These are phyloP conservation scores for Penicillium nucicola DNA, from an alignment of 495 filamentous ascomycete genomes.

Conservation along the genomic window DNA sequence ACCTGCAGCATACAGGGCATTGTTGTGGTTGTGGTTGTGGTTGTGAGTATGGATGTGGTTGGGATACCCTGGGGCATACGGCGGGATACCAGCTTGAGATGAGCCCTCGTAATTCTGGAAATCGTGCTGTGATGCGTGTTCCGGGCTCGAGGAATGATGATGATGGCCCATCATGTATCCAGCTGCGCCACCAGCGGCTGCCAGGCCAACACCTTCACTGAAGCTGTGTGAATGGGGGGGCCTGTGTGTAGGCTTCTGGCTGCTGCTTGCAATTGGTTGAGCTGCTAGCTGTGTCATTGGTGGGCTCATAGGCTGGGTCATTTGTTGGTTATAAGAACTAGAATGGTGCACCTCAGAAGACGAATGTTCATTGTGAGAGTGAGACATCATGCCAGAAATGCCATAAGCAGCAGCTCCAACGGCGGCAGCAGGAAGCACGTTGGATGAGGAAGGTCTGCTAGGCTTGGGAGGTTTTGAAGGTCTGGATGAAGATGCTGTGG, in stretches of 20 bases:
- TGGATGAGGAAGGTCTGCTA: slow-evolving; percentile 25
- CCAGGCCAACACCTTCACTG: slow-evolving; percentile 37
- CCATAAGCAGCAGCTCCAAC: slow-evolving; percentile 27
- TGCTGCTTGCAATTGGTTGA: slow-evolving; percentile 9
- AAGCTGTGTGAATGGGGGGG: slow-evolving; percentile 34
- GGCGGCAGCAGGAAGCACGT: slow-evolving; percentile 20
- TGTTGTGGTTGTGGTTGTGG: slow-evolving; percentile 13
- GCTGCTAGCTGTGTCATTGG: not conserved
- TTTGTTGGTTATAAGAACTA: slow-evolving; percentile 10
- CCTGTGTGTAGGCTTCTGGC: slow-evolving; percentile 9
- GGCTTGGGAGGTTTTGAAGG: slow-evolving; percentile 29
- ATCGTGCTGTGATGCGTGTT: slow-evolving; percentile 26
- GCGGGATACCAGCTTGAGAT: slow-evolving; percentile 24
- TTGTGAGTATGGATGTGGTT: slow-evolving; percentile 9
- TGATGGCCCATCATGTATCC: slow-evolving; percentile 47
- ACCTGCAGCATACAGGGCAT: slow-evolving; percentile 45
- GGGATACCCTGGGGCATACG: slow-evolving; percentile 24
- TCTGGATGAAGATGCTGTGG: slow-evolving; percentile 15
- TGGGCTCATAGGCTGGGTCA: not conserved
- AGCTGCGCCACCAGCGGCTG: slow-evolving; percentile 46
- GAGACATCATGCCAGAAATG: slow-evolving; percentile 17
- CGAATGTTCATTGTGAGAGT: slow-evolving; percentile 11
- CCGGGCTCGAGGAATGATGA: slow-evolving; percentile 36
- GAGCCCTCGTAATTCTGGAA: slow-evolving; percentile 30
- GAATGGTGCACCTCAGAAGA: slow-evolving; percentile 16